These are phyloP conservation scores for Monosporascus sp. DNA, from an alignment of 2,329 filamentous ascomycete genomes.

Conservation along the genomic window DNA sequence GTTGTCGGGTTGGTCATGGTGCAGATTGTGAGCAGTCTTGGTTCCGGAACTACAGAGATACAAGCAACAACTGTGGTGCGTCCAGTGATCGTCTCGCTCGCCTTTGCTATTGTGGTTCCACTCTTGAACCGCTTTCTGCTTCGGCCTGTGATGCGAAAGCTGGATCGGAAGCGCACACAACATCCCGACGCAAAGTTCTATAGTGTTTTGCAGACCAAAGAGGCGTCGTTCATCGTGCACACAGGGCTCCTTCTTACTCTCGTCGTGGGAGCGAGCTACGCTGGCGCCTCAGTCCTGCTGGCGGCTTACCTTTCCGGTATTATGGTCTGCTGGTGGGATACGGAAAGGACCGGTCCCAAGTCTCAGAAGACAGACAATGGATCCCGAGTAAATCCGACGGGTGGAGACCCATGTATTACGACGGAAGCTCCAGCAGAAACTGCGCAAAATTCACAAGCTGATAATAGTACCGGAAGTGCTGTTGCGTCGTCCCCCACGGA, in stretches of 20 bases:
- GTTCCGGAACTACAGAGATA: slow-evolving; percentile 14
- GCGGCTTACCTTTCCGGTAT: slow-evolving; percentile 62
- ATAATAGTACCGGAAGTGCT: no score
- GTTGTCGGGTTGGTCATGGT: slow-evolving; percentile 74
- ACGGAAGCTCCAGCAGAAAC: no score
- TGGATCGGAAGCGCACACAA: slow-evolving; percentile 28
- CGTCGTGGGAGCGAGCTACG: slow-evolving; percentile 49
- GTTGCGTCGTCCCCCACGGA: no score
- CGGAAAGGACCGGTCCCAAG: slow-evolving; percentile 10
- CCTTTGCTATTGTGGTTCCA: slow-evolving; percentile 44
- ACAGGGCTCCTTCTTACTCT: slow-evolving; percentile 44
- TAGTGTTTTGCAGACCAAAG: slow-evolving; percentile 20
- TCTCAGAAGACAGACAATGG: background rate
- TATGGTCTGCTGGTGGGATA: slow-evolving; percentile 55
- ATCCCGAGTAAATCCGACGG: no score
- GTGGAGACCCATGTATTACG: no score
- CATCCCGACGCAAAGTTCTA: slow-evolving; percentile 3
- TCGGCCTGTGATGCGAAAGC: slow-evolving; percentile 32
- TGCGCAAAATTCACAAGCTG: no score
- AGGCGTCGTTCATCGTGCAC: slow-evolving; percentile 42
- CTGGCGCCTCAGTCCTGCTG: slow-evolving; percentile 59
- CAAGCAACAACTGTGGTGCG: slow-evolving; percentile 36
- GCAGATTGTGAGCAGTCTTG: slow-evolving; percentile 67
- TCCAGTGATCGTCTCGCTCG: slow-evolving; percentile 43
- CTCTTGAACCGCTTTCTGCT: slow-evolving; percentile 41